These are phyloP conservation scores for Barnettozyma sp. DNA, from an alignment of 805 yeast genomes.

Conservation along the genomic window DNA sequence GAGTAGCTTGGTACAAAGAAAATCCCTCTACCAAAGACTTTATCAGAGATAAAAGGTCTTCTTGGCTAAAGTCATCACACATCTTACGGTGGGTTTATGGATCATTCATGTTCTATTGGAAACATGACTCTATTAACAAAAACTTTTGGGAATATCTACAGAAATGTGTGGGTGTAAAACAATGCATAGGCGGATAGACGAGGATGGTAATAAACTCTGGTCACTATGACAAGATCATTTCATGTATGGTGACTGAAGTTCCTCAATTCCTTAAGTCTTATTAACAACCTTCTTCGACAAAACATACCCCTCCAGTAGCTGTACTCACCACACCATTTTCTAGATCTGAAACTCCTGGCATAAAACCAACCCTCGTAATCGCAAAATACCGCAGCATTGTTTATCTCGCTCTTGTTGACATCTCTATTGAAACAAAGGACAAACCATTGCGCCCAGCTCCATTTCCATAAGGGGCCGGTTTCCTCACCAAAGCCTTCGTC, in stretches of 20 bases:
- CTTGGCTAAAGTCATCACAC: too few relatives aligned
- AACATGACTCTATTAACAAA: too few relatives aligned
- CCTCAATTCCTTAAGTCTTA: conserved; percentile 32
- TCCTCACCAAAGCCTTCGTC: conserved; percentile 3
- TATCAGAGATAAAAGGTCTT: conserved; percentile 17
- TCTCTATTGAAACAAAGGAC: conserved; percentile 46
- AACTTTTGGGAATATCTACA: too few relatives aligned
- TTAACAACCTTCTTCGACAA: conserved; percentile 67
- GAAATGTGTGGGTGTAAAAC: too few relatives aligned
- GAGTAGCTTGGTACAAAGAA: conserved; percentile 10
- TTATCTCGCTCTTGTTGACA: conserved; percentile 1
- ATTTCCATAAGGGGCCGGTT: conserved; percentile 42
- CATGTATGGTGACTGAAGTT: too few relatives aligned
- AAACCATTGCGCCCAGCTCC: conserved; percentile 71
- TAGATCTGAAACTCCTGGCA: conserved; percentile 41
- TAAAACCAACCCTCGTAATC: conserved; percentile 88
- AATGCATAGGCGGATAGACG: too few relatives aligned
- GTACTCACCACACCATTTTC: conserved; percentile 58
- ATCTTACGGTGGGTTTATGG: too few relatives aligned
- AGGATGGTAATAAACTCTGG: too few relatives aligned
- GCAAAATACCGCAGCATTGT: conserved; percentile 7
- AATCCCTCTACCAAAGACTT: conserved; percentile 19
- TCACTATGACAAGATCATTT: too few relatives aligned
- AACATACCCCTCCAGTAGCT: conserved; percentile 36
- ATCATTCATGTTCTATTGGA: too few relatives aligned